Evolutionary conservation across 2,329 filamentous ascomycete genomes (phyloP), one percentile per base, ranked within the genome.

Genomic region (Verticillium alfalfae): DNA sequence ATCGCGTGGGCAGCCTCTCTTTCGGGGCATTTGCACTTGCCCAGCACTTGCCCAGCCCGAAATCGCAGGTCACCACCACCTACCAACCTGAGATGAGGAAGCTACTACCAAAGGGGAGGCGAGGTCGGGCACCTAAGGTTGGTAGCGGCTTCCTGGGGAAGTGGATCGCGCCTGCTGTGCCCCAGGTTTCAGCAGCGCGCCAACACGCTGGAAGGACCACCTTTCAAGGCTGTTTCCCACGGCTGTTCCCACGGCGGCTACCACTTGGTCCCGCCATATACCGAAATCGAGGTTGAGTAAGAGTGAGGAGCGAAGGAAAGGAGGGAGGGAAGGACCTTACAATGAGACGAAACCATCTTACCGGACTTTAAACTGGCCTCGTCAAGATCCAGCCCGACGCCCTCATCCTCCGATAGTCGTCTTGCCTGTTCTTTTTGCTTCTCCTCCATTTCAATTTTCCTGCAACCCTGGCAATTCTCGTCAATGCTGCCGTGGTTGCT

Each of bases 401-500:
- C 45, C 10, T 52, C 45, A 18, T 52, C 45, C 18, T 52, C 45
- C 45, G 18, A 52, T 9, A 18, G 45, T 22, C 45, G 45, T 52
- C 45, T 52, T 18, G 45, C 45, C 18, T 52, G 45, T 13, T 52
- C 45, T 18, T 13, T 52, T 18, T 52, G 45, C 18, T 52, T 52
- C 18, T 52, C 45, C 45, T 52, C 64, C 49, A 49, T 52, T 12
- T 61, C 52, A n/a, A 66, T 66, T 56, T 62, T 63, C 26, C 61
- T 56, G 60, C 64, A 66, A 13, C 63, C 61, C 36, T 58, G 56
- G 52, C 64, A 66, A 34, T 59, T 61, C 39, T 61, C 60, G 38
- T 52, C 22, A 8, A 58, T 18, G 45, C 45, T 18, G 18, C n/a
- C 12, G 45, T n/a, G 3, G 39, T n/a, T 16, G 39, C 39, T 18